Evolutionary conservation across 768 basidiomycete genomes (phyloP).

Genomic region (Myochromella boudieri): DNA sequence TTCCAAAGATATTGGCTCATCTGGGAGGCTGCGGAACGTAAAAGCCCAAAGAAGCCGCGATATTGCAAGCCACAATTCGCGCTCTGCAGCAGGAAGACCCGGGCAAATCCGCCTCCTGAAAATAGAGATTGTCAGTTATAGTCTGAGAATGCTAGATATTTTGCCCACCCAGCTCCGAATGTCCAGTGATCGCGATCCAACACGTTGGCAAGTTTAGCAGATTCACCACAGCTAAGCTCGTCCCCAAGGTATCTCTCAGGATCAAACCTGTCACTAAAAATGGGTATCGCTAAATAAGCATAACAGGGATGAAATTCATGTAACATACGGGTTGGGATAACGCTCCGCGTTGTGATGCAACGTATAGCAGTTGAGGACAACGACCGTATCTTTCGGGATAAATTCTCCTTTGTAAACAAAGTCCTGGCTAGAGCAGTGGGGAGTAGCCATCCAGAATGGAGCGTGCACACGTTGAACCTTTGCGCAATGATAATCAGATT

Average conservation of each 20-base stretch:
- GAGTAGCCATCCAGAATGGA: slow-evolving; percentile 39
- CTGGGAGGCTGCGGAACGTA: slow-evolving; percentile 34
- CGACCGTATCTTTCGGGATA: slow-evolving; percentile 37
- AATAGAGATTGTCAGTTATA: background rate
- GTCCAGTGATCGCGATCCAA: slow-evolving; percentile 50
- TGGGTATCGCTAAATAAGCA: background rate
- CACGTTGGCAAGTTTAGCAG: slow-evolving; percentile 39
- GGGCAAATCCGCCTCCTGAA: slow-evolving; percentile 40
- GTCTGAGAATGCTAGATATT: background rate
- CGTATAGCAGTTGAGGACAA: slow-evolving; percentile 39
- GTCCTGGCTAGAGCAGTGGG: slow-evolving; percentile 35
- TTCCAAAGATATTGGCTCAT: slow-evolving; percentile 39
- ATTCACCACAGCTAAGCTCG: slow-evolving; percentile 33
- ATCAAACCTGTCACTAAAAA: slow-evolving; percentile 17
- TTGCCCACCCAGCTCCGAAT: slow-evolving; percentile 45
- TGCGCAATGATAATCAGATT: background rate
- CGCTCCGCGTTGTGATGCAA: slow-evolving; percentile 35
- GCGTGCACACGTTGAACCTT: slow-evolving; percentile 33
- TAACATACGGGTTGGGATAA: slow-evolving; percentile 33
- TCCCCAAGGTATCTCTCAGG: slow-evolving; percentile 45
- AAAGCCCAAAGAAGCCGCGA: slow-evolving; percentile 43
- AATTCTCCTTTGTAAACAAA: slow-evolving; percentile 39
- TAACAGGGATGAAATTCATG: slow-evolving; percentile 15
- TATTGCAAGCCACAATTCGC: slow-evolving; percentile 44
- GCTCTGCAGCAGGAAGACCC: slow-evolving; percentile 44